Percentiles rank a stretch among this genome's conserved stretches.
These are phyloP conservation scores for Ustulina deusta DNA, from an alignment of 2,329 filamentous ascomycete species.

Conservation along the genomic window DNA sequence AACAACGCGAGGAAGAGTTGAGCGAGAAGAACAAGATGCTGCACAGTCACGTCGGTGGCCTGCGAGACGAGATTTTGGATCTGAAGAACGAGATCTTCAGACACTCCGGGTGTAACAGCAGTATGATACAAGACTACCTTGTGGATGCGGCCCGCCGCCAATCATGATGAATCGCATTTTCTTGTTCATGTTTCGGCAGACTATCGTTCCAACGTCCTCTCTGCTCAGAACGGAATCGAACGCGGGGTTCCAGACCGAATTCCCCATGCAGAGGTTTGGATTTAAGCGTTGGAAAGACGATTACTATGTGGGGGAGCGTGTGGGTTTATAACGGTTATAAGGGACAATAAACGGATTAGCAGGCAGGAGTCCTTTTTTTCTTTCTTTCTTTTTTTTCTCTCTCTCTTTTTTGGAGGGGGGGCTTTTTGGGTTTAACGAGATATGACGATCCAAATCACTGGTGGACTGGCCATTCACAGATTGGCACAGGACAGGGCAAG, in stretches of 20 bases:
- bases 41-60: slow-evolving; percentile 35
- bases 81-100: slow-evolving; percentile 47
- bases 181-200: background rate
- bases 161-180: slow-evolving; percentile 12
- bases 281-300: background rate
- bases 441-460: background rate
- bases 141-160: slow-evolving; percentile 41
- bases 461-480: too few species aligned
- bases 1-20: slow-evolving; percentile 43
- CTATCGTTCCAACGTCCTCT: background rate
- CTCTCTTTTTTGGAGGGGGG: too few species aligned
- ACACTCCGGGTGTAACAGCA: slow-evolving; percentile 47
- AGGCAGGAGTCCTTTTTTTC: background rate
- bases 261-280: background rate
- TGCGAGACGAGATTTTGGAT: slow-evolving; percentile 45
- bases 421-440: background rate
- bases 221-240: background rate
- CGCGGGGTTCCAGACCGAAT: background rate
- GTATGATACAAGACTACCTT: slow-evolving; percentile 49
- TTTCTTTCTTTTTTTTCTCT: too few species aligned
- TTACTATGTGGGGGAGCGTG: background rate
- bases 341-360: background rate
- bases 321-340: background rate
- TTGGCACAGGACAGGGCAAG: background rate
- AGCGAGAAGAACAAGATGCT: slow-evolving; percentile 42